Evolutionary conservation across 306 rosid species (phyloP).

Genomic region (Fagus sylvatica): DNA sequence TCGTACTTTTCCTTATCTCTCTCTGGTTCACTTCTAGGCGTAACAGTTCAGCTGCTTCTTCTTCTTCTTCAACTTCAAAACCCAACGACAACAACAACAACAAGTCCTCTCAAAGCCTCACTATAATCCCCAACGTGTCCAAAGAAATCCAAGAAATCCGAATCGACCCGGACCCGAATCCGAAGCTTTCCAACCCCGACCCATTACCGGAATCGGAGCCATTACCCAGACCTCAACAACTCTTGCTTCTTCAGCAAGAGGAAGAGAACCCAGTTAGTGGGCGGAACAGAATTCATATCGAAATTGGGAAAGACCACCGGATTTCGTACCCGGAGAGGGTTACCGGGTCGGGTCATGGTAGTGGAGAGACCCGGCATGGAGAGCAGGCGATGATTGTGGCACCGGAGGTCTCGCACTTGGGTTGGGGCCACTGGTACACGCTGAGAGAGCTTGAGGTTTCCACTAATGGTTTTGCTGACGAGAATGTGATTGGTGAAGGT

Average conservation of each 20-base stretch:
- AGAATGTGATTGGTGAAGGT: constrained; percentile 67
- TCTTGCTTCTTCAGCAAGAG: constrained; percentile 39
- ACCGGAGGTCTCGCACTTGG: constrained; percentile 69
- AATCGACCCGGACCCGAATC: constrained; percentile 44
- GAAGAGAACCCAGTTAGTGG: constrained; percentile 35
- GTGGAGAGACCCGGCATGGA: constrained; percentile 51
- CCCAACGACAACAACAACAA: neutral
- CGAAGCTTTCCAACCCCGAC: constrained; percentile 29
- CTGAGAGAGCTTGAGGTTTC: constrained; percentile 60
- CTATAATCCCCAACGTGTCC: constrained; percentile 46
- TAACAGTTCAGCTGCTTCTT: constrained; percentile 21
- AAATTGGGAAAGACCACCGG: constrained; percentile 63
- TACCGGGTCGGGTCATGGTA: constrained; percentile 49
- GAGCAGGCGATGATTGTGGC: constrained; percentile 40
- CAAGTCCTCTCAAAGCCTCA: constrained; percentile 35
- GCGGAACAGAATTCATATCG: constrained; percentile 46
- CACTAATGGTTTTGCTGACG: constrained; percentile 56
- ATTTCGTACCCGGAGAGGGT: constrained; percentile 57
- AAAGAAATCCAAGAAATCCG: constrained; percentile 67
- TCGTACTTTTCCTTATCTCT: constrained; percentile 57
- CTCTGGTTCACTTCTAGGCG: constrained; percentile 57
- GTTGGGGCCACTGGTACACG: constrained; percentile 72
- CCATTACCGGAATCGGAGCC: constrained; percentile 42
- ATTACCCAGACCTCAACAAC: constrained; percentile 15
- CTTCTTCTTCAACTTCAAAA: constrained; percentile 3